Evolutionary conservation across 306 rosid genomes (phyloP), one percentile per base, ranked within the genome.

Genomic region (Cicer pinnatifidum): DNA sequence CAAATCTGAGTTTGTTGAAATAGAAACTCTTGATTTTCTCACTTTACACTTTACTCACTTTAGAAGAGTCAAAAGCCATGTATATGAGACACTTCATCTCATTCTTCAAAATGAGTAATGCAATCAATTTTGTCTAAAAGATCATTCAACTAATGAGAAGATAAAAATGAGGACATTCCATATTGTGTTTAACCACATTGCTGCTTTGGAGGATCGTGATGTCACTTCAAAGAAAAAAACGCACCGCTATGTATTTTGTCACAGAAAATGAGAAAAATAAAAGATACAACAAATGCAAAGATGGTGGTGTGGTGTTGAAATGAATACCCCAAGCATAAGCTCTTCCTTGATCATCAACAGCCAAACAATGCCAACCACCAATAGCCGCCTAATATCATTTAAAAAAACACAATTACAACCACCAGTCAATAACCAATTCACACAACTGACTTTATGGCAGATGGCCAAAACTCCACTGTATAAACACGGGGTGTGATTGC

Each of bases 291-390:
- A 60, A 60, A 64, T 9, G 6, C n/a, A 57, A 1, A 53, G 62
- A 58, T 8, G 61, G 35, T 19, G 11, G 50, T 47, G 20, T 43
- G 4, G 69, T 46, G 33, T 23, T 77, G 69, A 67, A 76, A 45
- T 56, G 52, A 53, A 37, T 87, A 95, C 97, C 97, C 99, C 99
- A 95, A 20, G 99, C 97, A 45, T 90, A 95, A 57, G 99, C 97
- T 61, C 89, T 84, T 72, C 99, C 99, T 75, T 92, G 96, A 84
- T 91, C 97, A 80, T 95, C 97, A 59, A 95, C 99, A 81, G 97
- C 99, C 92, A 95, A 84, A 82, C 99, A 95, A 74, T 95, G 99
- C 99, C 97, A 92, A 10, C 99, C 99, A 57, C 97, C 99, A 82
- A 95, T 95, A 44, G 99, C 99, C 19, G 97, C 99, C 97, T 91